phyloP scores from a whole-genome alignment of 2,329 filamentous ascomycete species.

The Colletotrichum orbiculare region DNA sequence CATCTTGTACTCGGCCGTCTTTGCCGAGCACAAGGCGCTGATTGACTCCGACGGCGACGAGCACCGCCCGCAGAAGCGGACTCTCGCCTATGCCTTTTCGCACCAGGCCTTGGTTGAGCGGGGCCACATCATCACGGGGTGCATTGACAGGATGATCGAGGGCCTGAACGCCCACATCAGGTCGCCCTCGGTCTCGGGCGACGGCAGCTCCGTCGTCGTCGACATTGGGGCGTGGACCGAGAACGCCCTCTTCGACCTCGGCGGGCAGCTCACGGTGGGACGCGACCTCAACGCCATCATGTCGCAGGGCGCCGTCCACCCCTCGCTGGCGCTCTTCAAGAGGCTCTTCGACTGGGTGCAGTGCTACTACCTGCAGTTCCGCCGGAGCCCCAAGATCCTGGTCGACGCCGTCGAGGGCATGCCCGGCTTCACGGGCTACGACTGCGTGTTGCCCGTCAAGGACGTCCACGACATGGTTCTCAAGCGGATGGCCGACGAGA shows the following conservation, averaged over 20 bases:
- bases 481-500: constrained; percentile 9
- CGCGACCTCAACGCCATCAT: constrained; percentile 18
- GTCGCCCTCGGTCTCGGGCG: not conserved
- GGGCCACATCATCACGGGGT: constrained; percentile 7
- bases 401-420: constrained; percentile 9
- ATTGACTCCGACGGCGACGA: constrained; percentile 11
- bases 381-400: constrained; percentile 9
- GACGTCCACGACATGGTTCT: constrained; percentile 12
- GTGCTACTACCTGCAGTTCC: constrained; percentile 13
- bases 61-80: constrained; percentile 13
- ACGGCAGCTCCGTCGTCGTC: not conserved
- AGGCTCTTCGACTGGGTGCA: constrained; percentile 13
- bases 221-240: constrained; percentile 12
- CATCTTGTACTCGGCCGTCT: constrained; percentile 51
- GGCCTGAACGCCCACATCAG: constrained; percentile 6
- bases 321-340: constrained; percentile 4
- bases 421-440: constrained; percentile 12
- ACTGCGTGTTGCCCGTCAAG: constrained; percentile 12
- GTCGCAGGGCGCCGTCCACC: constrained; percentile 9
- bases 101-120: constrained; percentile 8
- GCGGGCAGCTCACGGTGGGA: constrained; percentile 15
- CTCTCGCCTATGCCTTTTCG: constrained; percentile 8
- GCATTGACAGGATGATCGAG: constrained; percentile 13
- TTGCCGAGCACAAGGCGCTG: constrained; percentile 14
- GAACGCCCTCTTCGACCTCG: constrained; percentile 19